These are phyloP conservation scores for Tanacetum coccineum DNA, from an alignment of 129 eudicot species.

Conservation along the genomic window DNA sequence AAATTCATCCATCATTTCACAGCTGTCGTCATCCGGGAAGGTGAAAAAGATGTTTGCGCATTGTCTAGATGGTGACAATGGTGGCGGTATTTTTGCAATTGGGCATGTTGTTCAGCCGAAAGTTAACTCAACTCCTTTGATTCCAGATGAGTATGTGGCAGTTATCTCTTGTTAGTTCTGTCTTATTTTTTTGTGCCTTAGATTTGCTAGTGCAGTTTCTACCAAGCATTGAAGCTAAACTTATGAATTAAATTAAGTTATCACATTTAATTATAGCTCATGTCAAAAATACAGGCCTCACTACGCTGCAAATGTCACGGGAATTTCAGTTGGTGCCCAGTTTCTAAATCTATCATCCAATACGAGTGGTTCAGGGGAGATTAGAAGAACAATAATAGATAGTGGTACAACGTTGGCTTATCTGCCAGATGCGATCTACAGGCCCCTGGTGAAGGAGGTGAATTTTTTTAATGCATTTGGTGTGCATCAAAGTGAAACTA, in stretches of 20 bases:
- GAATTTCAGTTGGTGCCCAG: slow-evolving; percentile 61
- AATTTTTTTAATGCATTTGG: too few relatives aligned
- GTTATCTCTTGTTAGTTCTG: slow-evolving; percentile 10
- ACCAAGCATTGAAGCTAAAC: background rate
- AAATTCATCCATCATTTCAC: slow-evolving; percentile 81
- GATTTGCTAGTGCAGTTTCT: background rate
- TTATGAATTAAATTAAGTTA: background rate
- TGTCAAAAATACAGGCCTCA: slow-evolving; percentile 58
- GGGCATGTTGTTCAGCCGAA: slow-evolving; percentile 91
- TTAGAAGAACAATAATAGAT: slow-evolving; percentile 55
- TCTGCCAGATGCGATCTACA: too few relatives aligned
- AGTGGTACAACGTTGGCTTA: too few relatives aligned
- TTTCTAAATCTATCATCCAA: slow-evolving; percentile 56
- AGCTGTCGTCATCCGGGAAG: slow-evolving; percentile 81
- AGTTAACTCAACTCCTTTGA: slow-evolving; percentile 80
- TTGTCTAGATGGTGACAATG: slow-evolving; percentile 88
- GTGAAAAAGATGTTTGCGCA: slow-evolving; percentile 96
- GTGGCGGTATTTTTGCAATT: slow-evolving; percentile 94
- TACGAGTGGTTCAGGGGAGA: slow-evolving; percentile 42
- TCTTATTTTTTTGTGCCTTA: background rate
- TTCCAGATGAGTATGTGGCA: slow-evolving; percentile 74
- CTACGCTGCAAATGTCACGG: slow-evolving; percentile 80
- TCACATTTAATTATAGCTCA: background rate
- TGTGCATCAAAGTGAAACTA: slow-evolving; percentile 18
- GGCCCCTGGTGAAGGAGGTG: too few relatives aligned